Conservation (phyloP, 495 filamentous ascomycete genomes). For the Podospora australis region DNA sequence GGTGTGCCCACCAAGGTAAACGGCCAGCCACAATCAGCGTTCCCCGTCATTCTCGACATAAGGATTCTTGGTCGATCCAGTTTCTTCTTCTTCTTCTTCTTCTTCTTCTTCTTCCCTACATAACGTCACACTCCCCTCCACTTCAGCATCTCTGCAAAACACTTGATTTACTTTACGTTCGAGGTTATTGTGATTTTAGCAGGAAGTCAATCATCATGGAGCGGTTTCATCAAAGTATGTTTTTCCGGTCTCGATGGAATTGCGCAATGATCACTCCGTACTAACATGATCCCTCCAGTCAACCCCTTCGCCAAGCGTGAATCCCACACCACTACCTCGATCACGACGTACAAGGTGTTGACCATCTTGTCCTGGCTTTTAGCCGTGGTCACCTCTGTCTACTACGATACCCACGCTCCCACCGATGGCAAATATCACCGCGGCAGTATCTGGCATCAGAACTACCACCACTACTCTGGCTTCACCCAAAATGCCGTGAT, state of each 20-base stretch:
- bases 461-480: slow-evolving; percentile 55
- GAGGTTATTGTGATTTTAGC: neutral
- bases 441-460: slow-evolving; percentile 62
- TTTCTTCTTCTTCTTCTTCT: no score
- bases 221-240: slow-evolving; percentile 35
- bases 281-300: slow-evolving; percentile 26
- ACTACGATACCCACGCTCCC: slow-evolving; percentile 60
- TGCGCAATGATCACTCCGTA: neutral
- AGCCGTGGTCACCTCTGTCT: slow-evolving; percentile 58
- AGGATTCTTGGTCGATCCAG: no score
- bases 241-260: neutral
- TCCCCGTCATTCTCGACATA: neutral
- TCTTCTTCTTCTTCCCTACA: no score
- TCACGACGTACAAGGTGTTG: slow-evolving; percentile 56
- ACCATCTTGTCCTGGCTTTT: slow-evolving; percentile 68
- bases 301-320: slow-evolving; percentile 66
- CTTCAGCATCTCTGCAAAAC: neutral
- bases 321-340: slow-evolving; percentile 44
- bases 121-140: no score
- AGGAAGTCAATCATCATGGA: slow-evolving; percentile 29
- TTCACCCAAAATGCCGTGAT: slow-evolving; percentile 70
- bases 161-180: neutral
- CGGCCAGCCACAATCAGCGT: neutral
- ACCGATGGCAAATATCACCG: slow-evolving; percentile 50
- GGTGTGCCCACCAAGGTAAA: no score